Evolutionary conservation across 805 yeast genomes (phyloP).

Genomic region (Kodamaea neixiangensis): DNA sequence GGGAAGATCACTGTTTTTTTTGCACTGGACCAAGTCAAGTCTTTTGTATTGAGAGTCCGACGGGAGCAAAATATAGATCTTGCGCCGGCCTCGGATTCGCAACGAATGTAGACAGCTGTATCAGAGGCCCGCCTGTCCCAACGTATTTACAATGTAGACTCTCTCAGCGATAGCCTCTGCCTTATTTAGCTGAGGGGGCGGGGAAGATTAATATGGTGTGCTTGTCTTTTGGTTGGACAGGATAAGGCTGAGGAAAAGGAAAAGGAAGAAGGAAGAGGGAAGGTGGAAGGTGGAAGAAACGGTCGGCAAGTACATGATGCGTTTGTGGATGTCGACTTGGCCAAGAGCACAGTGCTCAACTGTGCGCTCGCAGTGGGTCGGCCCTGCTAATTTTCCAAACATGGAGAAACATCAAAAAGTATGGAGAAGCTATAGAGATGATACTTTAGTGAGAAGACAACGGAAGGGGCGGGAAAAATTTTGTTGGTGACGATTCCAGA

Average conservation of each 20-base stretch:
- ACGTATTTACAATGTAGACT: not conserved
- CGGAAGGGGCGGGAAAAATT: not conserved
- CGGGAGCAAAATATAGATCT: not conserved
- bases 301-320: too few relatives aligned
- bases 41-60: not conserved
- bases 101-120: too few relatives aligned
- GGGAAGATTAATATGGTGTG: not conserved
- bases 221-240: not conserved
- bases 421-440: not conserved
- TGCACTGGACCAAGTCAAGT: not conserved
- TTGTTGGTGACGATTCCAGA: not conserved
- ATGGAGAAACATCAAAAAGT: not conserved
- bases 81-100: not conserved
- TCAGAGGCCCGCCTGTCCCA: not conserved
- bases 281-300: too few relatives aligned
- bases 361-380: too few relatives aligned
- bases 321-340: too few relatives aligned
- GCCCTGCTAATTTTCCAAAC: too few relatives aligned
- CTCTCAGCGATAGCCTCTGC: not conserved
- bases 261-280: not conserved
- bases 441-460: too few relatives aligned
- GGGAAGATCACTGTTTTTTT: constrained; percentile 5
- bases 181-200: not conserved
- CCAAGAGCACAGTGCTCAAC: too few relatives aligned
- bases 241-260: not conserved